A percentile compares a stretch with the other conserved stretches of the same genome.
These are phyloP conservation scores for Pulveroboletus ridleyi DNA, from an alignment of 1,284 basidiomycete genomes.

Conservation along the genomic window DNA sequence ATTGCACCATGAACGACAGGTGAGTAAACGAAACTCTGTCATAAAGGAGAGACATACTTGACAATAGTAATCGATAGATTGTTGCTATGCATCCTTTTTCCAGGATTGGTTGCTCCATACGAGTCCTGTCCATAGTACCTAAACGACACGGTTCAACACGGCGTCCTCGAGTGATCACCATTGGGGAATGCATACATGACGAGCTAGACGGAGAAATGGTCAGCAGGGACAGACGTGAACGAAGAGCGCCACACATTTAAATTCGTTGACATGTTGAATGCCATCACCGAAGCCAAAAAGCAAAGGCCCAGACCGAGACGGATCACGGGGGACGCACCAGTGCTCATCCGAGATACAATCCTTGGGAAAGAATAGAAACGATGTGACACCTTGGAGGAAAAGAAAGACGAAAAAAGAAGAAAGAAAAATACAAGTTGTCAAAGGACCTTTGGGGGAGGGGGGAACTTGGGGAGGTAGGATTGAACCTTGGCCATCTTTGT, in stretches of 20 bases:
- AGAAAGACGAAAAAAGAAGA: background rate
- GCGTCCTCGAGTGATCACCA: background rate
- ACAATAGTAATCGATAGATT: constrained; percentile 39
- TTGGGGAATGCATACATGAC: constrained; percentile 28
- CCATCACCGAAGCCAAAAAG: constrained; percentile 24
- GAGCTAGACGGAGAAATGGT: constrained; percentile 20
- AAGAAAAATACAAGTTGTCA: background rate
- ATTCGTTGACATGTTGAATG: constrained; percentile 31
- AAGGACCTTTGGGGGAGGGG: background rate
- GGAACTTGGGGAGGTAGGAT: background rate
- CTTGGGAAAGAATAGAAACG: constrained; percentile 2
- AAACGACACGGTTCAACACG: background rate
- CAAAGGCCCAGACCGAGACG: constrained; percentile 21
- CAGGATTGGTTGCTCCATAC: constrained; percentile 26
- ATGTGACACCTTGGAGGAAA: background rate
- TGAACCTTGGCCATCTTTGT: constrained; percentile 27
- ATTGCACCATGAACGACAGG: constrained; percentile 3
- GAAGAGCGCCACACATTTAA: constrained; percentile 26
- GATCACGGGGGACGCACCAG: constrained; percentile 18
- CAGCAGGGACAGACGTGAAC: background rate
- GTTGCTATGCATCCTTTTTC: constrained; percentile 30
- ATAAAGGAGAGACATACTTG: constrained; percentile 22
- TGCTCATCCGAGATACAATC: constrained; percentile 20
- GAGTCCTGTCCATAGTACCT: constrained; percentile 42
- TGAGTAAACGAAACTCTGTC: constrained; percentile 1